A percentile compares a stretch with the other conserved stretches of the same genome.
Conservation (phyloP, 73 alveolate species). For the Paraurostyla sp. region DNA sequence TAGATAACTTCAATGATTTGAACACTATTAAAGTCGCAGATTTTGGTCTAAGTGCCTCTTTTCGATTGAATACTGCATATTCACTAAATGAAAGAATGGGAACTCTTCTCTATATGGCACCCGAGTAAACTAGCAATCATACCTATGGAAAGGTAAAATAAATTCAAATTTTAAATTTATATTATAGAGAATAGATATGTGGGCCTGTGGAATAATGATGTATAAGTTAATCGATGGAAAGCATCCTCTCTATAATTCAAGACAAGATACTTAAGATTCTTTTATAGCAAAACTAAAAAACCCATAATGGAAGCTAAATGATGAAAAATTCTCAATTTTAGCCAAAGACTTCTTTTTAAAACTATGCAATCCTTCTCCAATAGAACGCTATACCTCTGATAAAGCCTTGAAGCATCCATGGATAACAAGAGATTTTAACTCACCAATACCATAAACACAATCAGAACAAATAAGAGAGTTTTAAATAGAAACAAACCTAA, state of each 20-base stretch:
- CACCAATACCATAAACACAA: constrained; percentile 35
- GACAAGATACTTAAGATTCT: constrained; percentile 35
- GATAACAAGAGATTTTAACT: constrained; percentile 77
- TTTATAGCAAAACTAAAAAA: constrained; percentile 1
- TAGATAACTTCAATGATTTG: constrained; percentile 1
- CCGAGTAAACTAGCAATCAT: constrained; percentile 74
- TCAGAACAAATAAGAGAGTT: constrained; percentile 15
- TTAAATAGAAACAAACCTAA: not conserved
- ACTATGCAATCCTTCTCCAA: constrained; percentile 87
- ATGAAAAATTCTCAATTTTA: constrained; percentile 54
- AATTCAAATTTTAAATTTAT: not conserved
- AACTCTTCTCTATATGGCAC: constrained; percentile 86
- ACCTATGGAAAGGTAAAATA: constrained; percentile 67
- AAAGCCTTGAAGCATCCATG: constrained; percentile 89
- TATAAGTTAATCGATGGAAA: constrained; percentile 86
- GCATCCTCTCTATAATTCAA: constrained; percentile 91
- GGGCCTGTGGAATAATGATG: constrained; percentile 97
- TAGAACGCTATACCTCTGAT: constrained; percentile 91
- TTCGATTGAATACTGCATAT: constrained; percentile 64
- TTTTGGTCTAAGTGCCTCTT: constrained; percentile 80
- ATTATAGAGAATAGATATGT: constrained; percentile 86
- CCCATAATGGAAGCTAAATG: constrained; percentile 65
- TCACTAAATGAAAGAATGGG: constrained; percentile 79
- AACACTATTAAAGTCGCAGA: constrained; percentile 72
- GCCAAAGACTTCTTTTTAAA: constrained; percentile 91